Evolutionary conservation across 2,329 filamentous ascomycete species (phyloP).

Genomic region (Elsinoe arachidis): DNA sequence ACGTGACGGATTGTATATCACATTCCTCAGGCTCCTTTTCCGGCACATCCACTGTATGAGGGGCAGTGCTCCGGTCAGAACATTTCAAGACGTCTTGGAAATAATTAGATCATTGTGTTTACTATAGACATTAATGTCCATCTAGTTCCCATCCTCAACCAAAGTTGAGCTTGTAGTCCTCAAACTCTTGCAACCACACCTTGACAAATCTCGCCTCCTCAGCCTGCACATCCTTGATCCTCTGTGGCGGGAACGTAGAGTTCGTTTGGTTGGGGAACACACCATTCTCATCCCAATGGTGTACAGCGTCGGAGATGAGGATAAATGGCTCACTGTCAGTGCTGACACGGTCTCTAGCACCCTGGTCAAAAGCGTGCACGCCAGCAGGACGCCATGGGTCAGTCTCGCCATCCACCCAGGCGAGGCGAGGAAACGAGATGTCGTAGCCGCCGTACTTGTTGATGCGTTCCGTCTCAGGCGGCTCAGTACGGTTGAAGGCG

Average conservation of each 20-base stretch:
- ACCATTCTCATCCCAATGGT: conserved; percentile 73
- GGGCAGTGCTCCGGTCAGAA: too few relatives aligned
- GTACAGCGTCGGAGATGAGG: conserved; percentile 65
- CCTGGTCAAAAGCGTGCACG: conserved; percentile 53
- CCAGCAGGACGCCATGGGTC: conserved; percentile 75
- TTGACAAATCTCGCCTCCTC: conserved; percentile 54
- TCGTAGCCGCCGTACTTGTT: conserved; percentile 69
- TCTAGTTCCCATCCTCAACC: not conserved
- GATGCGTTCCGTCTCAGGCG: conserved; percentile 55
- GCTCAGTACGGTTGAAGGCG: conserved; percentile 60
- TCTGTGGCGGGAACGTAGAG: conserved; percentile 47
- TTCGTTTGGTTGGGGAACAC: conserved; percentile 56
- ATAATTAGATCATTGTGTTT: not conserved
- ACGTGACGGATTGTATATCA: too few relatives aligned
- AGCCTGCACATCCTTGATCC: conserved; percentile 51
- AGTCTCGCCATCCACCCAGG: conserved; percentile 65
- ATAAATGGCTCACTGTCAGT: conserved; percentile 61
- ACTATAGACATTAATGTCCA: not conserved
- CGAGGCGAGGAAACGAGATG: conserved; percentile 66
- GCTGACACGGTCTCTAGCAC: conserved; percentile 46
- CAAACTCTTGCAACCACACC: conserved; percentile 58
- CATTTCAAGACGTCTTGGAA: too few relatives aligned
- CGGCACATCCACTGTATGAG: too few relatives aligned
- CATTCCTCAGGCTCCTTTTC: too few relatives aligned
- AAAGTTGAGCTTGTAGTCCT: conserved; percentile 15